Conservation (phyloP, 2,329 filamentous ascomycete species). For the Acrocalymma vagum region DNA sequence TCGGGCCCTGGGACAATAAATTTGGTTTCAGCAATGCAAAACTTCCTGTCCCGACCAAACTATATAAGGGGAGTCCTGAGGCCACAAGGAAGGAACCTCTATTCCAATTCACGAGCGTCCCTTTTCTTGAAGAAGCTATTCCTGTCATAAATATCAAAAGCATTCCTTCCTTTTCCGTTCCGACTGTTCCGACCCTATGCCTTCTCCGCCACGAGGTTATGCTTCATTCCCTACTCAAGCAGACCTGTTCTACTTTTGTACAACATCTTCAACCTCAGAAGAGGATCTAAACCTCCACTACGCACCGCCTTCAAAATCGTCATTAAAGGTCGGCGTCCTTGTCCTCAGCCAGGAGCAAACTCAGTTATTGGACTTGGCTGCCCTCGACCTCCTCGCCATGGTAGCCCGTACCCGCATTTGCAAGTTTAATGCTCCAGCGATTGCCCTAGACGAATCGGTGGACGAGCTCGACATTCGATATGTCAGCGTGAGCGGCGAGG, state of each 20-base stretch:
- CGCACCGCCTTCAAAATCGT: slow-evolving; percentile 42
- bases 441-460: slow-evolving; percentile 38
- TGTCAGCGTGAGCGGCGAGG: slow-evolving; percentile 46
- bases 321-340: slow-evolving; percentile 42
- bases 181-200: slow-evolving; percentile 28
- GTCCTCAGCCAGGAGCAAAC: slow-evolving; percentile 36
- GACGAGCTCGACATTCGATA: slow-evolving; percentile 48
- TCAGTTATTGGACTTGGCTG: slow-evolving; percentile 43
- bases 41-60: slow-evolving; percentile 9
- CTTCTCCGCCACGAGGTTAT: slow-evolving; percentile 42
- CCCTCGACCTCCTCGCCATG: slow-evolving; percentile 43
- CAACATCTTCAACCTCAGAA: slow-evolving; percentile 42
- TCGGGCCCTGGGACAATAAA: slow-evolving; percentile 12
- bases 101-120: background rate
- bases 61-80: slow-evolving; percentile 36
- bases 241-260: slow-evolving; percentile 48
- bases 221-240: slow-evolving; percentile 43
- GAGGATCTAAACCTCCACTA: slow-evolving; percentile 44
- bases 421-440: slow-evolving; percentile 29
- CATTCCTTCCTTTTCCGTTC: slow-evolving; percentile 8
- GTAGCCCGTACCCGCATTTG: slow-evolving; percentile 37
- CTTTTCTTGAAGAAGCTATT: slow-evolving; percentile 4
- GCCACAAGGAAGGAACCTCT: slow-evolving; percentile 14
- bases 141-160: slow-evolving; percentile 6
- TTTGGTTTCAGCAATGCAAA: slow-evolving; percentile 18